These are phyloP conservation scores for Astrothelium subdiscretum DNA, from an alignment of 495 filamentous ascomycete species.

Conservation along the genomic window DNA sequence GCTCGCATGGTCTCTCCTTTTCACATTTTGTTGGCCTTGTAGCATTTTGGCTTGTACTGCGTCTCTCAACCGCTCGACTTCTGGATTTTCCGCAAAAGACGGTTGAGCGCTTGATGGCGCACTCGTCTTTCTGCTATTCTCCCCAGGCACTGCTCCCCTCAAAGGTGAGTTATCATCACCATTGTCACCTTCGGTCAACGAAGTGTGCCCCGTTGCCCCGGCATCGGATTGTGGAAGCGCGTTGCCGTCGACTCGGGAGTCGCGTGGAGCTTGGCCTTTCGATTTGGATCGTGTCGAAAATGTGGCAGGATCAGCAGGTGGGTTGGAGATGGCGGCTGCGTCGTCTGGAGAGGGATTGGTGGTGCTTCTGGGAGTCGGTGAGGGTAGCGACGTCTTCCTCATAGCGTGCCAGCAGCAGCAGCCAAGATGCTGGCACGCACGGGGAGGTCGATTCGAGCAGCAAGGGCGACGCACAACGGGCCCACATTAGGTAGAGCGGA, in stretches of 20 bases:
- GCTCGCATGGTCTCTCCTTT: constrained; percentile 16
- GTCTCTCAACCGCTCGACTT: constrained; percentile 23
- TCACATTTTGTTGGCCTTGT: constrained; percentile 16
- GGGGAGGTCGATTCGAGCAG: not conserved
- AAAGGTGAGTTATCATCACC: not conserved
- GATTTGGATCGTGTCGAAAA: not conserved
- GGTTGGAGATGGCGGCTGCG: not conserved
- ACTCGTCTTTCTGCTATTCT: not conserved
- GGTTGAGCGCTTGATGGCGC: not conserved
- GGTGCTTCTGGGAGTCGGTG: not conserved
- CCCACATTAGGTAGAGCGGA: not conserved
- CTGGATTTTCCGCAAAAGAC: constrained; percentile 9
- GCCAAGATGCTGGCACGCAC: not conserved
- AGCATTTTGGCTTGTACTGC: constrained; percentile 25
- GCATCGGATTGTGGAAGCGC: not conserved
- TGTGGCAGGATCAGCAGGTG: not conserved
- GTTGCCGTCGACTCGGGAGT: not conserved
- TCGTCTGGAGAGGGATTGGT: not conserved
- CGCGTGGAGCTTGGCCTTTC: not conserved
- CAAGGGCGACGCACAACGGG: not conserved
- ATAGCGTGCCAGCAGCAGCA: not conserved
- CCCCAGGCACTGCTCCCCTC: not conserved
- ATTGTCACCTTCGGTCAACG: not conserved
- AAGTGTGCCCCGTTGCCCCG: not conserved
- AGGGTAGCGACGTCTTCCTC: constrained; percentile 1